Base-by-base conservation (phyloP, 495 filamentous ascomycete genomes). In the Talaromyces stipitatus region DNA sequence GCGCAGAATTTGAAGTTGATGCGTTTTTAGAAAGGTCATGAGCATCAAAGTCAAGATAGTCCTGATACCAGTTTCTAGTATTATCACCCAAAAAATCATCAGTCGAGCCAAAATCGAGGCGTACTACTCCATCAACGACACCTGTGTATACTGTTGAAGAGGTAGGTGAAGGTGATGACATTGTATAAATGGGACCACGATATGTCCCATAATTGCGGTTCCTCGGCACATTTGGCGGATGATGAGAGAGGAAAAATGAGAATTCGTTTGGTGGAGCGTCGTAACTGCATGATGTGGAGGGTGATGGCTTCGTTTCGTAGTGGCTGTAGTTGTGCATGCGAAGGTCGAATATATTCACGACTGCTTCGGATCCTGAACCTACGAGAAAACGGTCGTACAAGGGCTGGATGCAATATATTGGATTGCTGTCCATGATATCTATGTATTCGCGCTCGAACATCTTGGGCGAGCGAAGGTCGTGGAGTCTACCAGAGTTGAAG, bases 341-440 rank as follows among this genome's bases (percentile, higher is more conserved):
- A 30, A 89, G 65, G 62, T 89, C 84, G 58, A 87, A 89, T 2
- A 86, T 63, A 60, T 87, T 88, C 8, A 89, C 64, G 14, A 85
- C 62, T 43, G 76, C 78, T 61, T 86, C 77, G 9, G 74, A 74
- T 9, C 76, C 75, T 1, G 75, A 75, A 16, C 85, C 85, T 16
- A 78, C 79, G 12, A 86, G 58, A 58, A 89, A 79, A 5, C 76
- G 71, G 59, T 85, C 75, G 20, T 76, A 72, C 58, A 85, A 72
- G 0, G 80, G 67, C 2, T 78, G 75, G 10, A 89, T 72, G 38
- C 82, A 82, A 66, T 85, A 88, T 14, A 86, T 77, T 1, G 80
- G 69, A 20, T 71, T 75, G 24, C 72, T 66, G 62, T 87, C 83
- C 4, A 81, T 77, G 8, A 73, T 66, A 62, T 88, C 84, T 58